A percentile compares a stretch with the other conserved stretches of the same genome.
Evolutionary conservation across 768 basidiomycete species (phyloP).

Genomic region (Mycena vitilis): DNA sequence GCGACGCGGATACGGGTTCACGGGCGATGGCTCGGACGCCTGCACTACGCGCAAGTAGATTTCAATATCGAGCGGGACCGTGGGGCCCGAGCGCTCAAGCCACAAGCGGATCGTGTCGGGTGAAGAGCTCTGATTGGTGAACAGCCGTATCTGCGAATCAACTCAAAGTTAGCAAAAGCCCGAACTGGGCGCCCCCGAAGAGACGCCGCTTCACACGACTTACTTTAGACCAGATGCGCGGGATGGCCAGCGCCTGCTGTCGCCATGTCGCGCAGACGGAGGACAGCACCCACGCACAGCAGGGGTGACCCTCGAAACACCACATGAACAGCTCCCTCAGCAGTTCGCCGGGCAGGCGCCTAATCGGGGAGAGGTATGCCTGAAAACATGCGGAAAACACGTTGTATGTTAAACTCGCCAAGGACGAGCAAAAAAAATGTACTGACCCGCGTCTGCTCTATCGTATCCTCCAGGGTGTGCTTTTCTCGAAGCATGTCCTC

Average conservation of each 20-base stretch:
- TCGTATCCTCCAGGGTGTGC: conserved; percentile 57
- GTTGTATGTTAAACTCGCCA: conserved; percentile 7
- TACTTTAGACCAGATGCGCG: conserved; percentile 83
- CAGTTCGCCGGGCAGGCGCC: conserved; percentile 78
- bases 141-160: conserved; percentile 71
- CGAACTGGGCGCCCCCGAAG: conserved; percentile 20
- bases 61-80: conserved; percentile 82
- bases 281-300: conserved; percentile 80
- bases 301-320: conserved; percentile 77
- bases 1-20: conserved; percentile 46
- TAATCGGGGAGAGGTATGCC: conserved; percentile 80
- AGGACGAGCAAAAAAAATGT: neutral
- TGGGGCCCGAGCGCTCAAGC: conserved; percentile 82
- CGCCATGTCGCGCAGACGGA: conserved; percentile 79
- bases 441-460: conserved; percentile 48
- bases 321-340: conserved; percentile 77
- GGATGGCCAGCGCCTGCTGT: conserved; percentile 71
- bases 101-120: conserved; percentile 86
- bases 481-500: conserved; percentile 64
- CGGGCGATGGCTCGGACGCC: conserved; percentile 38
- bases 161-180: conserved; percentile 13
- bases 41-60: conserved; percentile 73
- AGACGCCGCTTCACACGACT: conserved; percentile 40
- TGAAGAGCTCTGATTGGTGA: conserved; percentile 75
- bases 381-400: conserved; percentile 39